Evolutionary conservation across 2,329 filamentous ascomycete species (phyloP).

Genomic region (Chlorencoelia australis): DNA sequence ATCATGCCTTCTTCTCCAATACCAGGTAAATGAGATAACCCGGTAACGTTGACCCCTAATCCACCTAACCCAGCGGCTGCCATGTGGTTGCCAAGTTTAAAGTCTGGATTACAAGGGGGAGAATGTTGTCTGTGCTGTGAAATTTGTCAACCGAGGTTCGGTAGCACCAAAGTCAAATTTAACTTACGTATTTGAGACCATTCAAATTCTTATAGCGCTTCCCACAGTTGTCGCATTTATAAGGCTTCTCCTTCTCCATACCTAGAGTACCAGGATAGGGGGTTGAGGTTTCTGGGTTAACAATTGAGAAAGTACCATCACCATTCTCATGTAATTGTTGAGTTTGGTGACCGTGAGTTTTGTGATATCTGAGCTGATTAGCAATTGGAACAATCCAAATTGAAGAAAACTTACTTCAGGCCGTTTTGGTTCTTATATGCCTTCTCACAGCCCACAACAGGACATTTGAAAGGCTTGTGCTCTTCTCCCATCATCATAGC

Average conservation of each 20-base stretch:
- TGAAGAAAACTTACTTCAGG: conserved; percentile 59
- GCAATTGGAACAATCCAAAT: conserved; percentile 6
- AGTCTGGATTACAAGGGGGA: conserved; percentile 80
- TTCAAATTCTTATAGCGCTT: conserved; percentile 99
- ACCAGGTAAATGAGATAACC: conserved; percentile 44
- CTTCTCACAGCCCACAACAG: conserved; percentile 97
- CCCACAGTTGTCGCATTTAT: conserved; percentile 91
- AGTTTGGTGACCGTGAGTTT: conserved; percentile 86
- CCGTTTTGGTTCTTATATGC: conserved; percentile 99
- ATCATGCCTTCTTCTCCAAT: conserved; percentile 43
- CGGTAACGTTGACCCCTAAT: conserved; percentile 27
- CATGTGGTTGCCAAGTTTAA: conserved; percentile 37
- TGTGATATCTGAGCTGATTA: conserved; percentile 46
- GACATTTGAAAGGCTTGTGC: conserved; percentile 95
- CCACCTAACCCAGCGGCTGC: conserved; percentile 23
- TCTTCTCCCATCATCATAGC: conserved; percentile 65
- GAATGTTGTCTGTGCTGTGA: conserved; percentile 69
- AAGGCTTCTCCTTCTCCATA: conserved; percentile 99
- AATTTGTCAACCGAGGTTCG: conserved; percentile 26
- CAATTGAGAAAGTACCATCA: conserved; percentile 95
- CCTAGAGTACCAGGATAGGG: conserved; percentile 93
- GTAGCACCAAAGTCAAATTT: neutral
- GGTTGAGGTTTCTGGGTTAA: conserved; percentile 87
- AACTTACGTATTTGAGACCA: conserved; percentile 81
- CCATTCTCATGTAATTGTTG: conserved; percentile 95